Percentiles rank a stretch among this genome's conserved stretches.
Evolutionary conservation across 2,329 filamentous ascomycete species (phyloP).

Genomic region (Ascosphaera acerosa): DNA sequence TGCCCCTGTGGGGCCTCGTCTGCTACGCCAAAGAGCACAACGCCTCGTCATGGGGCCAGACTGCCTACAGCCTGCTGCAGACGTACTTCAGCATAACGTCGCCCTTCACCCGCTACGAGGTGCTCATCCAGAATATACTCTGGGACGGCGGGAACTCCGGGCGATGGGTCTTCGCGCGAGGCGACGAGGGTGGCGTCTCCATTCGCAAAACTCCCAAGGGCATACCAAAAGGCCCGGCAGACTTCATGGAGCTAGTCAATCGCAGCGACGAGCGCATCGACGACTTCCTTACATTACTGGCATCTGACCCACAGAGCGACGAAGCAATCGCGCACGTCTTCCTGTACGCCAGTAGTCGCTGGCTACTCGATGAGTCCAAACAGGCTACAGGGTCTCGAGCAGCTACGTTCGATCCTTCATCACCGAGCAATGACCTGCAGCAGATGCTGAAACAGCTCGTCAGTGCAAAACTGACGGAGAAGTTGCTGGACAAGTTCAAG

Average conservation of each 20-base stretch:
- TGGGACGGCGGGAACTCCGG: conserved; percentile 14
- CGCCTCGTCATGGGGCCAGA: conserved; percentile 9
- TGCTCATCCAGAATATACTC: conserved; percentile 17
- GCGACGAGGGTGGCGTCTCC: conserved; percentile 7
- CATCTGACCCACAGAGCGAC: conserved; percentile 16
- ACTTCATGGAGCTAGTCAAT: conserved; percentile 14
- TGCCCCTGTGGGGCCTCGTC: conserved; percentile 18
- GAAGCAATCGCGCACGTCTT: conserved; percentile 18
- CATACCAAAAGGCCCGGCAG: conserved; percentile 6
- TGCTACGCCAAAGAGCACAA: conserved; percentile 14
- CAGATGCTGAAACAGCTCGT: conserved; percentile 14
- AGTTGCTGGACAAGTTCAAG: conserved; percentile 18
- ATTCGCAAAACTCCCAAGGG: conserved; percentile 7
- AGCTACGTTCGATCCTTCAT: conserved; percentile 4
- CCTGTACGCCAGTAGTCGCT: conserved; percentile 17
- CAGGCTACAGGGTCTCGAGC: conserved; percentile 1
- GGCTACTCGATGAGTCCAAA: conserved; percentile 12
- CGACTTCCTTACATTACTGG: conserved; percentile 14
- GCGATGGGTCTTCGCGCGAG: conserved; percentile 13
- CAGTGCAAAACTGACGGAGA: conserved; percentile 18
- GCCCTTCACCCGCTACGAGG: conserved; percentile 13
- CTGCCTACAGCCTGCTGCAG: conserved; percentile 12
- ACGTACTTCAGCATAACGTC: conserved; percentile 19
- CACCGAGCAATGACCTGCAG: conserved; percentile 7
- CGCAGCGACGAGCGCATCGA: conserved; percentile 14